Evolutionary conservation across 768 basidiomycete species (phyloP), one percentile per base, ranked within the genome.

Genomic region (Mycena haematopus): DNA sequence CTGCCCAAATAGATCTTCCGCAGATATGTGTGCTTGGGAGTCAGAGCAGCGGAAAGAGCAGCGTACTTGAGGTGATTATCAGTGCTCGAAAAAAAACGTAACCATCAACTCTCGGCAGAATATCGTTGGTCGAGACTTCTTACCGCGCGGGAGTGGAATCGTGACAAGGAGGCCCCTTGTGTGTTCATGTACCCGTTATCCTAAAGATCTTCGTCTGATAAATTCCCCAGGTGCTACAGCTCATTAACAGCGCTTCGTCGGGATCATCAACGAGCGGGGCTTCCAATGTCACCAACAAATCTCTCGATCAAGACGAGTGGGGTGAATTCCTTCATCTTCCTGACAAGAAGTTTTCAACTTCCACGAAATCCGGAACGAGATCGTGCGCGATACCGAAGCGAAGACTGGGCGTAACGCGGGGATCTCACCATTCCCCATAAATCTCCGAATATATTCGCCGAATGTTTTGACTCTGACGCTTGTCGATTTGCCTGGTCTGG

Each of bases 361-460:
- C 78, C 82, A 87, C 77, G 95, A 96, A 82, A 97, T 99, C 72
- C 83, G 96, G 59, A 92, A 90, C 49, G 97, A 99, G 77, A 99
- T 99, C 68, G 85, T 98, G 24, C 88, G 89, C 66, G 97, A 99
- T 75, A 99, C 97, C 1, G 97, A 99, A 73, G 92, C 93, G 61
- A 99, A 99, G 85, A 99, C 97, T 0, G 97, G 97, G 60, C 92
- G 92, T 76, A 99, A 99, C 73, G 96, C 96, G 42, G 96, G 97
- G 62, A 98, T 99, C 71, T 99, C 97, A 1, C 95, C 97, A 13
- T 85, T 88, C 59, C 95, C 97, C 58, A 99, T 99, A 84, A 99
- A 99, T 78, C 80, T 99, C 58, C 93, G 97, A 63, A 92, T 99
- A 76, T 98, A 86, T 80, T 98, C 96, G 1, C 97, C 97, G 29